Conservation (phyloP, 2,329 filamentous ascomycete species). For the Monosporascus sp. region DNA sequence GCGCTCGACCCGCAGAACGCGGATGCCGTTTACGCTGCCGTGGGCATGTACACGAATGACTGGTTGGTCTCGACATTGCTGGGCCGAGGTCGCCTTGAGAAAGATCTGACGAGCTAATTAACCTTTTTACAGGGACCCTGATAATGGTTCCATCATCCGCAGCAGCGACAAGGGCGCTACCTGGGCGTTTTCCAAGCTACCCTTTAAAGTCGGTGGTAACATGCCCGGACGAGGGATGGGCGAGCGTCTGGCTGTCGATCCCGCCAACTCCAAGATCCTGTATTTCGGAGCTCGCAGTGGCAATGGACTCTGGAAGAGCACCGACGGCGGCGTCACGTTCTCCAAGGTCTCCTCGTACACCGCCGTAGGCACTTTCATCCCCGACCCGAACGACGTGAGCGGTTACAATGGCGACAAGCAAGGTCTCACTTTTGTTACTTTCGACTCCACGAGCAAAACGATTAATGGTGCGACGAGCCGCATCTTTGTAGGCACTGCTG, state of each 20-base stretch:
- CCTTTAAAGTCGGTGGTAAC: slow-evolving; percentile 57
- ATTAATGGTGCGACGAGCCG: slow-evolving; percentile 44
- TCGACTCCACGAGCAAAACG: slow-evolving; percentile 44
- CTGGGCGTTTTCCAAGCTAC: slow-evolving; percentile 42
- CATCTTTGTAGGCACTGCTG: slow-evolving; percentile 52
- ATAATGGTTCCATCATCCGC: slow-evolving; percentile 47
- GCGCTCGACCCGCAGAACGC: slow-evolving; percentile 50
- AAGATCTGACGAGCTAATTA: background rate
- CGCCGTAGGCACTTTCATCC: slow-evolving; percentile 42
- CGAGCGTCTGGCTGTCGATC: slow-evolving; percentile 53
- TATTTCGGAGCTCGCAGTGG: slow-evolving; percentile 55
- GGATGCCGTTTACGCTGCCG: slow-evolving; percentile 46
- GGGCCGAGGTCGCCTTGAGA: background rate
- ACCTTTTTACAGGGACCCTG: slow-evolving; percentile 39
- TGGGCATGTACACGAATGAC: slow-evolving; percentile 53
- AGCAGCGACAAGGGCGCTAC: slow-evolving; percentile 49
- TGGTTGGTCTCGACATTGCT: slow-evolving; percentile 32
- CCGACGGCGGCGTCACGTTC: slow-evolving; percentile 49
- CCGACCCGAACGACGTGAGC: slow-evolving; percentile 37
- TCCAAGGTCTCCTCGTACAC: slow-evolving; percentile 46
- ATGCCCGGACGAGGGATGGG: slow-evolving; percentile 57
- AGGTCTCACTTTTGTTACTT: slow-evolving; percentile 48
- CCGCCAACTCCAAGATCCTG: slow-evolving; percentile 49
- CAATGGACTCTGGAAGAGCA: slow-evolving; percentile 54
- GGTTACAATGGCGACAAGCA: slow-evolving; percentile 41